These are phyloP conservation scores for Furculomyces boomerangus DNA, from an alignment of 371 early-diverging fungal species.

Conservation along the genomic window DNA sequence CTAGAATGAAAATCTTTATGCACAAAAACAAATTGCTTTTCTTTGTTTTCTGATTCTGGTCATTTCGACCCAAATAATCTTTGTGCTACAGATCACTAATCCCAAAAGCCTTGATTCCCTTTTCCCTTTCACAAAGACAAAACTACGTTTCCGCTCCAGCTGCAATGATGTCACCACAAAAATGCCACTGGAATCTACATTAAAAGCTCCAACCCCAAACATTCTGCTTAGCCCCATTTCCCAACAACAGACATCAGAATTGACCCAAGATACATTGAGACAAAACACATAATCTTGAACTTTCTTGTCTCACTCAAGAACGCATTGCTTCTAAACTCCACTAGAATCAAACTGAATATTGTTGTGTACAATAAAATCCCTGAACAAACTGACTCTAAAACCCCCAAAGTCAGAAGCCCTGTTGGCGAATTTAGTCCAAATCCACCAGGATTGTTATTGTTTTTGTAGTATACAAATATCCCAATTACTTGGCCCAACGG, in stretches of 20 bases:
- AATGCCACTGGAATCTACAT: too few relatives aligned
- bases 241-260: constrained; percentile 56
- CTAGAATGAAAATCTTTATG: too few relatives aligned
- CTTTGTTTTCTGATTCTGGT: too few relatives aligned
- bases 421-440: constrained; percentile 36
- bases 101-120: too few relatives aligned
- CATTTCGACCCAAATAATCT: too few relatives aligned
- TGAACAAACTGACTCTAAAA: constrained; percentile 53
- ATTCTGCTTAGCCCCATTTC: constrained; percentile 57
- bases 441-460: too few relatives aligned
- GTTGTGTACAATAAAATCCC: constrained; percentile 67
- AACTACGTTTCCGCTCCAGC: too few relatives aligned
- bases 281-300: constrained; percentile 30
- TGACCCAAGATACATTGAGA: constrained; percentile 43
- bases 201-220: too few relatives aligned
- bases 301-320: constrained; percentile 24
- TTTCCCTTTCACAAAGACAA: too few relatives aligned
- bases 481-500: constrained; percentile 65
- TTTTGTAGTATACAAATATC: constrained; percentile 36
- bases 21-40: too few relatives aligned
- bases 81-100: too few relatives aligned
- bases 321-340: constrained; percentile 39
- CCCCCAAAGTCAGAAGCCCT: constrained; percentile 43
- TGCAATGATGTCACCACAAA: too few relatives aligned
- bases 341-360: constrained; percentile 46